Conservation (phyloP, 2,329 filamentous ascomycete genomes). For the Pseudocercospora macadamiae region DNA sequence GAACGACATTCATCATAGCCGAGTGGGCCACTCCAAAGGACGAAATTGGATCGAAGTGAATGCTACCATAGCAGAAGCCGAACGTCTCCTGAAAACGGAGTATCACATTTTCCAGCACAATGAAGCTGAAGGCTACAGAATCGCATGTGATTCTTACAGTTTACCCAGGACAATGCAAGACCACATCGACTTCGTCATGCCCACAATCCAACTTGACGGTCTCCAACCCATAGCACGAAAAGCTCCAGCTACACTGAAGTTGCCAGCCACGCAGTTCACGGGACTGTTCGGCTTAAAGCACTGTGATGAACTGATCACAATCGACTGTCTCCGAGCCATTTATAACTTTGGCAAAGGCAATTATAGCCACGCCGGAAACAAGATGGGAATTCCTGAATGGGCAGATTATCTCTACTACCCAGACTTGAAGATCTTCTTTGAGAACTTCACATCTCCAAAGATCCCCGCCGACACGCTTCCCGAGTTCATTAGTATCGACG, state of each 20-base stretch:
- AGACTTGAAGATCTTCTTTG: conserved; percentile 40
- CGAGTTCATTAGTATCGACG: conserved; percentile 31
- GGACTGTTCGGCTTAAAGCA: conserved; percentile 20
- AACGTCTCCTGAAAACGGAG: conserved; percentile 51
- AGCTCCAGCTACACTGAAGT: neutral
- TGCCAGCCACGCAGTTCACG: conserved; percentile 4
- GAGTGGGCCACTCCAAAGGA: conserved; percentile 22
- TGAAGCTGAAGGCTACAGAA: conserved; percentile 43
- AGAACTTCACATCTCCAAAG: conserved; percentile 14
- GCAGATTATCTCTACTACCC: conserved; percentile 38
- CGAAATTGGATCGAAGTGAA: conserved; percentile 50
- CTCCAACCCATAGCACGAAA: conserved; percentile 28
- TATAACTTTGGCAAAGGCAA: conserved; percentile 45
- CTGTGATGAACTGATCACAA: conserved; percentile 38
- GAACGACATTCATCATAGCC: conserved; percentile 27
- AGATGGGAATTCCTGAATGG: conserved; percentile 50
- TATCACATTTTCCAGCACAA: conserved; percentile 64
- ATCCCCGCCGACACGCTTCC: conserved; percentile 33
- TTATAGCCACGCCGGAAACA: conserved; percentile 41
- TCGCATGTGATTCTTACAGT: conserved; percentile 50
- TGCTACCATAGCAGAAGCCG: conserved; percentile 43
- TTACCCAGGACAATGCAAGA: conserved; percentile 51
- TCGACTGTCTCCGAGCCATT: conserved; percentile 46
- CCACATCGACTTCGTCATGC: conserved; percentile 61
- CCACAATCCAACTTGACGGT: conserved; percentile 53